Percentiles rank a stretch among this genome's conserved stretches.
Conservation (phyloP, 495 filamentous ascomycete genomes). For the Hypoxylon cercidicola region DNA sequence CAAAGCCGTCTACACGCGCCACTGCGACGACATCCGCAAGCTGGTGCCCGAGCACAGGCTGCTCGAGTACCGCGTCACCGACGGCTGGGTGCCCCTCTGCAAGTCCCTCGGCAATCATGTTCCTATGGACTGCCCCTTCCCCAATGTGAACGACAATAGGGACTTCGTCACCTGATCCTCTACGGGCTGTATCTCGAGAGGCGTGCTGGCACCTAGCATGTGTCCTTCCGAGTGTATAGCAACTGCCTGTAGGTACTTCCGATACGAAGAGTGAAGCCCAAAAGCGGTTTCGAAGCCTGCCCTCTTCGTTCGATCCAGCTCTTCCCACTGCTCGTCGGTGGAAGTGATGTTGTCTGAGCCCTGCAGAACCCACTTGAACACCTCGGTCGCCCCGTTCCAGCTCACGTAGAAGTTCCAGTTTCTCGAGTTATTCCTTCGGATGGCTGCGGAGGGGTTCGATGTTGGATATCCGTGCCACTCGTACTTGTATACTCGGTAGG, state of each 20-base stretch:
- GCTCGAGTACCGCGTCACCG: slow-evolving; percentile 71
- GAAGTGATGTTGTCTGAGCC: slow-evolving; percentile 18
- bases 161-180: slow-evolving; percentile 60
- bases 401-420: slow-evolving; percentile 47
- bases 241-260: slow-evolving; percentile 38
- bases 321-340: slow-evolving; percentile 33
- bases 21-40: slow-evolving; percentile 43
- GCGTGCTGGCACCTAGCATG: slow-evolving; percentile 35
- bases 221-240: slow-evolving; percentile 43
- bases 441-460: slow-evolving; percentile 30
- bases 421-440: slow-evolving; percentile 23
- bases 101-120: slow-evolving; percentile 70
- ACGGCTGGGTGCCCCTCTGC: slow-evolving; percentile 75
- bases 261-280: slow-evolving; percentile 27
- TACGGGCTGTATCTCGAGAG: slow-evolving; percentile 8
- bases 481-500: slow-evolving; percentile 47
- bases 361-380: slow-evolving; percentile 46
- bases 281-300: slow-evolving; percentile 48
- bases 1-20: slow-evolving; percentile 38
- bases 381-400: slow-evolving; percentile 55
- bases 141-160: slow-evolving; percentile 57
- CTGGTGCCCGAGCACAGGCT: slow-evolving; percentile 52
- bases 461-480: slow-evolving; percentile 43
- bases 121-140: slow-evolving; percentile 60
- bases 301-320: slow-evolving; percentile 39